Evolutionary conservation across 139 green algal species (phyloP).

Genomic region (Asterochloris erici): DNA sequence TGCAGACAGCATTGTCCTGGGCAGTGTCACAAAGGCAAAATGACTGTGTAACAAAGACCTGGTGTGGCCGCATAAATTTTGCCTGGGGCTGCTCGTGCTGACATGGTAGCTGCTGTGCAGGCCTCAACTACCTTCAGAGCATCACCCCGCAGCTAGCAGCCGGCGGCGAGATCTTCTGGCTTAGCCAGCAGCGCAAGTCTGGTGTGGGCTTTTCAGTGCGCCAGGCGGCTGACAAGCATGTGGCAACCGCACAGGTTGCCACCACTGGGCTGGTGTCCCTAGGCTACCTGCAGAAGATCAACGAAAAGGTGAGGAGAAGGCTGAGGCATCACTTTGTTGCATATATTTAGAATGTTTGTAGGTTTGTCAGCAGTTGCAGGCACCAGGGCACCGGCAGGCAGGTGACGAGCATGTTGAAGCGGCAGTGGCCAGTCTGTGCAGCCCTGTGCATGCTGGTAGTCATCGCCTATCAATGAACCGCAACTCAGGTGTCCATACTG

Average conservation of each 20-base stretch:
- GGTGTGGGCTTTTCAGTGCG: conserved; percentile 67
- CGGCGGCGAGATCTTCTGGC: conserved; percentile 93
- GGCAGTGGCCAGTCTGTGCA: no score
- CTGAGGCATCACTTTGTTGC: not conserved
- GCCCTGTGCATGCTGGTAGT: no score
- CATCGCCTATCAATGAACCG: no score
- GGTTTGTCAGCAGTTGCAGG: no score
- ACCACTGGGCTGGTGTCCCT: conserved; percentile 91
- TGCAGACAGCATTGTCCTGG: not conserved
- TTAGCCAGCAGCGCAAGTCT: conserved; percentile 78
- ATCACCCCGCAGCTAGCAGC: conserved; percentile 76
- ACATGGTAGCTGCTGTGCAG: conserved; percentile 14
- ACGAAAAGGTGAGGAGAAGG: conserved; percentile 74
- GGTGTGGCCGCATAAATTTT: not conserved
- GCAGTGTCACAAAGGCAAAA: not conserved
- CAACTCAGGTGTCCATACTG: no score
- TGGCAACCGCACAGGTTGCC: conserved; percentile 82
- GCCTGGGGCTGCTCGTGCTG: not conserved
- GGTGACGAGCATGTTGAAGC: no score
- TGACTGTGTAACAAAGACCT: not conserved
- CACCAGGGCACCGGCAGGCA: no score
- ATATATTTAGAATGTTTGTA: no score
- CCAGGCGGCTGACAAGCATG: conserved; percentile 57
- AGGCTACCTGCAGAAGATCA: conserved; percentile 90
- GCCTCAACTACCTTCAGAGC: conserved; percentile 94